Evolutionary conservation across 1,139 yeast species (phyloP).

Genomic region (Yarrowia galli): DNA sequence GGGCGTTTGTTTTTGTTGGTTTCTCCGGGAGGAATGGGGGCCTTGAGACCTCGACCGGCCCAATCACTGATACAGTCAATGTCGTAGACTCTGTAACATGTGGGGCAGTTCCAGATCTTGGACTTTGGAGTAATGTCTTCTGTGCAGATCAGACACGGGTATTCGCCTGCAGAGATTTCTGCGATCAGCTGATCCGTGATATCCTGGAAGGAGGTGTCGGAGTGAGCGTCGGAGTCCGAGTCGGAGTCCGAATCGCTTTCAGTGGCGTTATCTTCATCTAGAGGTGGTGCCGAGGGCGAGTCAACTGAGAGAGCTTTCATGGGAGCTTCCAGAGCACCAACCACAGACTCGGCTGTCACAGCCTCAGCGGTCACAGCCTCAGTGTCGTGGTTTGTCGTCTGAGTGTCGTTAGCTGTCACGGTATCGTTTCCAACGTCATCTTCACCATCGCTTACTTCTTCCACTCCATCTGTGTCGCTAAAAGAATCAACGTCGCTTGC

Average conservation of each 20-base stretch:
- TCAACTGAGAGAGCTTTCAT: too few species aligned
- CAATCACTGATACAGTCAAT: constrained; percentile 80
- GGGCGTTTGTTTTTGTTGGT: constrained; percentile 39
- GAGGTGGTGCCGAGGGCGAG: background rate
- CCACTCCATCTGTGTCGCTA: background rate
- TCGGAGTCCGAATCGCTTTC: background rate
- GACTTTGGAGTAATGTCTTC: constrained; percentile 75
- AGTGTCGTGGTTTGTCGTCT: too few species aligned
- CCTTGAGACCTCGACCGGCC: constrained; percentile 68
- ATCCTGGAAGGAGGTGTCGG: constrained; percentile 22
- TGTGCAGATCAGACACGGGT: constrained; percentile 83
- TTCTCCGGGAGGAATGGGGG: constrained; percentile 40
- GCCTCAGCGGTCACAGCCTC: too few species aligned
- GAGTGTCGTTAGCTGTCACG: too few species aligned
- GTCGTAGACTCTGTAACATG: constrained; percentile 81
- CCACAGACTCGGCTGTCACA: background rate
- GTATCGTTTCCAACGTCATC: background rate
- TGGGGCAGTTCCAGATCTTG: constrained; percentile 74
- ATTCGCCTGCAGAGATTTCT: constrained; percentile 72
- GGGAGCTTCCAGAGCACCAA: too few species aligned
- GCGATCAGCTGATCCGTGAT: constrained; percentile 33
- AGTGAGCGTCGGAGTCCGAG: constrained; percentile 4
- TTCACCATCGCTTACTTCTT: background rate
- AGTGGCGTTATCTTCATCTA: background rate
- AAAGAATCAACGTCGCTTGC: background rate